phyloP scores from a whole-genome alignment of 2,329 filamentous ascomycete genomes.

The Botrytis byssoidea region DNA sequence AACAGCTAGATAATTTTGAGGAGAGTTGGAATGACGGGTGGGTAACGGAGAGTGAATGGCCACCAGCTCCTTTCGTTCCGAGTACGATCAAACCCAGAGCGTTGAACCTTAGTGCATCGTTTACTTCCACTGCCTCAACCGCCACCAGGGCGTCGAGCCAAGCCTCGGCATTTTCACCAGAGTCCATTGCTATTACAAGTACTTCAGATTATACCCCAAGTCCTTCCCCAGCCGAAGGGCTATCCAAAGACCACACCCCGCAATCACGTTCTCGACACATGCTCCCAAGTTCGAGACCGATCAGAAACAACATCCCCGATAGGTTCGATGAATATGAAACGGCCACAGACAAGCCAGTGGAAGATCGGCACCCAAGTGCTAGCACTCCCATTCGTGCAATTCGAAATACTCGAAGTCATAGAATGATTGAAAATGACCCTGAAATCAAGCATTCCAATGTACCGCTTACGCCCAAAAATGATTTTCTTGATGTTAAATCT shows the following conservation, averaged over 20 bases:
- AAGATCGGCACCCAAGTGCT: slow-evolving; percentile 15
- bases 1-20: slow-evolving; percentile 14
- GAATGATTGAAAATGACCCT: neutral
- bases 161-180: slow-evolving; percentile 24
- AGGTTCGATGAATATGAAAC: neutral
- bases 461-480: neutral
- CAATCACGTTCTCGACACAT: slow-evolving; percentile 26
- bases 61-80: slow-evolving; percentile 17
- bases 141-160: slow-evolving; percentile 30
- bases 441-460: neutral
- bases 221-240: slow-evolving; percentile 18
- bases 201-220: slow-evolving; percentile 24
- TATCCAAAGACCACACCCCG: slow-evolving; percentile 15
- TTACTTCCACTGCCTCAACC: slow-evolving; percentile 24
- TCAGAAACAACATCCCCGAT: neutral
- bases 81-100: slow-evolving; percentile 34
- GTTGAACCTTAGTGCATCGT: slow-evolving; percentile 28
- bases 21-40: slow-evolving; percentile 23
- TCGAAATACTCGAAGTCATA: neutral
- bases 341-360: neutral
- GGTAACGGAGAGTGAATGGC: slow-evolving; percentile 22
- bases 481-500: neutral
- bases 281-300: slow-evolving; percentile 27
- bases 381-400: slow-evolving; percentile 1
- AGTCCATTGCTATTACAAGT: slow-evolving; percentile 21